Base-by-base conservation (phyloP, 306 rosid species). In the Trifolium dubium region DNA sequence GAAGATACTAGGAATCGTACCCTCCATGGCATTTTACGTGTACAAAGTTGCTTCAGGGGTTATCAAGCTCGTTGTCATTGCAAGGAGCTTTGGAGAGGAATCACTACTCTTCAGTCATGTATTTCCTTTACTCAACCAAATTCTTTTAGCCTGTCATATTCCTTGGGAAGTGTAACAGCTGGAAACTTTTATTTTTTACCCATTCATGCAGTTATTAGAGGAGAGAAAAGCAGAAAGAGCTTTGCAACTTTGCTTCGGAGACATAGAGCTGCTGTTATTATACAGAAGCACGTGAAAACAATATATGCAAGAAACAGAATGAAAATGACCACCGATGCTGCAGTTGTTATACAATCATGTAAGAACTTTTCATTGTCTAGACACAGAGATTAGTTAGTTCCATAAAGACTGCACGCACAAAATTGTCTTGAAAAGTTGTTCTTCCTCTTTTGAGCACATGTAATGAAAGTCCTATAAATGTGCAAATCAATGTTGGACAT, bases 1-100 rank as follows among this genome's bases (percentile, higher is more conserved):
- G 99, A 94, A 80, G 99, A 94, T 85, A 92, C 98, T 59, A 86
- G 99, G 86, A 94, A 90, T 56, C 97, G 96, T 67, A 92, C 99
- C 23, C 92, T 92, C 58, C 96, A 88, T 83, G 97, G 99, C 39
- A 80, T 92, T 81, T 82, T 94, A 71, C 89, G 93, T 30, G 96
- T 94, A 76, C 99, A 94, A 83, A 94, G 98, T 89, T 94, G 93
- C 83, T 92, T 90, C 80, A 92, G 97, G 89, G 99, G 99, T 72
- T 82, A 94, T 87, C 95, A 73, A 72, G 96, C 89, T 70, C 92
- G 97, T 15, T 73, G 89, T 76, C 78, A 83, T 71, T 80, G 86
- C 40, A 90, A 79, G 86, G 87, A 92, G 68, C 89, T 92, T 60
- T 73, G 72, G 82, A 82, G 85, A 69, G 96, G 90, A 86, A 88